Evolutionary conservation across 768 basidiomycete species (phyloP).

Genomic region (Psilocybe cyanescens): DNA sequence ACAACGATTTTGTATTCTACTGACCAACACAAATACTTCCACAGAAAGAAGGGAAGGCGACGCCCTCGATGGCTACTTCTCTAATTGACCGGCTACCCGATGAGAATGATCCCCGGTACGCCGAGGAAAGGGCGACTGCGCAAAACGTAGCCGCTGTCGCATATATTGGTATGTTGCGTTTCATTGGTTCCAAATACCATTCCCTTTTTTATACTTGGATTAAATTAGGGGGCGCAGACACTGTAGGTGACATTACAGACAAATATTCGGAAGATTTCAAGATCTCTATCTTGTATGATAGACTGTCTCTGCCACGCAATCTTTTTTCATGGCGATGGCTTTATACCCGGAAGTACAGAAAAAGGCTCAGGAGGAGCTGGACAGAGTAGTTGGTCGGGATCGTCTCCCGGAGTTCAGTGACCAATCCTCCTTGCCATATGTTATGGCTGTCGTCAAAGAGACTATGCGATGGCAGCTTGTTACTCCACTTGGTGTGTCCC

Average conservation of each 20-base stretch:
- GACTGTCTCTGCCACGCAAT: slow-evolving; percentile 25
- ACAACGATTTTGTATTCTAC: background rate
- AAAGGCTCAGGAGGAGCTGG: slow-evolving; percentile 37
- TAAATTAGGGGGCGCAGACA: background rate
- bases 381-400: slow-evolving; percentile 29
- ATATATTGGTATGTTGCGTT: background rate
- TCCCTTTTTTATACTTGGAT: background rate
- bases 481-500: slow-evolving; percentile 22
- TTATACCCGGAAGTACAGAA: slow-evolving; percentile 28
- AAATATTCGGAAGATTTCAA: background rate
- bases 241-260: background rate
- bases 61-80: slow-evolving; percentile 4
- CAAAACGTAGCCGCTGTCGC: background rate
- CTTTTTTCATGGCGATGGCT: slow-evolving; percentile 30
- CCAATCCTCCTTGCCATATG: slow-evolving; percentile 30
- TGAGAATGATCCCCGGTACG: slow-evolving; percentile 9
- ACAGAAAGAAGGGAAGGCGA: slow-evolving; percentile 5
- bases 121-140: slow-evolving; percentile 8
- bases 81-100: slow-evolving; percentile 15
- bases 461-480: slow-evolving; percentile 13
- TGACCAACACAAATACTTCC: background rate
- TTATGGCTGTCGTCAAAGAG: slow-evolving; percentile 18
- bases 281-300: background rate
- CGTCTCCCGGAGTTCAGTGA: slow-evolving; percentile 35
- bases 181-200: too few relatives aligned